Evolutionary conservation across 805 yeast genomes (phyloP).

Genomic region (Torulaspora delbrueckii): DNA sequence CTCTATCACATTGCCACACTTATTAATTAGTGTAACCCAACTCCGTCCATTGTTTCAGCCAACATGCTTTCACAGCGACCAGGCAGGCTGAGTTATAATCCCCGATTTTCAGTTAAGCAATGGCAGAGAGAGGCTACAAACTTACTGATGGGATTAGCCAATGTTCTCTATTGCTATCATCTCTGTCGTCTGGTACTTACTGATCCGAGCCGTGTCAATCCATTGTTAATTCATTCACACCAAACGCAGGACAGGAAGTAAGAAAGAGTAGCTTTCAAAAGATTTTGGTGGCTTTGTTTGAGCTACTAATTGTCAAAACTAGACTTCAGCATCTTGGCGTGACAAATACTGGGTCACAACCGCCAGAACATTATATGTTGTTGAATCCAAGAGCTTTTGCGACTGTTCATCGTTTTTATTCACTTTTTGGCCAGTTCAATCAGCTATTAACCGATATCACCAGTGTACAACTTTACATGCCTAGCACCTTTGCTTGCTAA

Average conservation of each 20-base stretch:
- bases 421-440: neutral
- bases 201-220: neutral
- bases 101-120: neutral
- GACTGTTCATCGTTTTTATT: neutral
- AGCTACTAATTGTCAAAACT: neutral
- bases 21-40: neutral
- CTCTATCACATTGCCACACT: neutral
- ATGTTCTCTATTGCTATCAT: neutral
- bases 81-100: neutral
- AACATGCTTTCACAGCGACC: neutral
- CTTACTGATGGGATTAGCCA: neutral
- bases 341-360: neutral
- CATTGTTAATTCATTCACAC: neutral
- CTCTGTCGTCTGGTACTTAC: neutral
- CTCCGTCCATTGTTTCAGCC: neutral
- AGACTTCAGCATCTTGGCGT: neutral
- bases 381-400: neutral
- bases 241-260: neutral
- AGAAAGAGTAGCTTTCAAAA: neutral
- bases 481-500: neutral
- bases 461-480: neutral
- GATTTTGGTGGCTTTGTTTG: neutral
- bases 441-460: neutral
- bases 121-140: neutral
- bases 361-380: neutral